A percentile compares a stretch with the other conserved stretches of the same genome.
Evolutionary conservation across 352 stramenopile genomes (phyloP).

Genomic region (Phytopythium litorale): DNA sequence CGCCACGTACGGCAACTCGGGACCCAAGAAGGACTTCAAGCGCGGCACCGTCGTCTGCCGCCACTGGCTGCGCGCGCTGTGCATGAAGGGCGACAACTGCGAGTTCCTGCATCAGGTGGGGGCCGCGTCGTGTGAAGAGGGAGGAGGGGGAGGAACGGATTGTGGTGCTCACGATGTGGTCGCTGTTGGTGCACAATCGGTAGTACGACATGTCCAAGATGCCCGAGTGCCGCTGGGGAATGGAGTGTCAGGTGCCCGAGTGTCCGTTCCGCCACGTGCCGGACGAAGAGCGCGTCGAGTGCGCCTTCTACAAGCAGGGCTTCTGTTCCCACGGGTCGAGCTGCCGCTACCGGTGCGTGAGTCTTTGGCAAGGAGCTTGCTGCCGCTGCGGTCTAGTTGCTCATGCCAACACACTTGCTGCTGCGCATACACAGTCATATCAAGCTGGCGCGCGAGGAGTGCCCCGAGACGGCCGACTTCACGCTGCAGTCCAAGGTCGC

Average conservation of each 20-base stretch:
- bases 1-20: constrained; percentile 26
- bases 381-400: neutral
- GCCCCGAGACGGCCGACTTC: constrained; percentile 93
- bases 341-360: constrained; percentile 86
- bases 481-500: constrained; percentile 88
- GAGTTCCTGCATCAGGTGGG: constrained; percentile 91
- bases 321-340: constrained; percentile 97
- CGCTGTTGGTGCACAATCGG: neutral
- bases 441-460: constrained; percentile 90
- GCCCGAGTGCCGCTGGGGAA: constrained; percentile 96
- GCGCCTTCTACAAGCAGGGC: constrained; percentile 97
- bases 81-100: constrained; percentile 97
- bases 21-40: constrained; percentile 85
- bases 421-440: constrained; percentile 72
- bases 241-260: constrained; percentile 96
- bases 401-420: neutral
- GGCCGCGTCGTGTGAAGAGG: neutral
- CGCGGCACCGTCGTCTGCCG: constrained; percentile 95
- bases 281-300: constrained; percentile 95
- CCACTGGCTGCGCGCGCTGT: constrained; percentile 96
- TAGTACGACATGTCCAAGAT: constrained; percentile 96
- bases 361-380: neutral
- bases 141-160: neutral
- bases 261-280: constrained; percentile 96
- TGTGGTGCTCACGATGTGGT: neutral